Evolutionary conservation across 2,329 filamentous ascomycete genomes (phyloP).

Genomic region (Arthrobotrys sphaeroides): DNA sequence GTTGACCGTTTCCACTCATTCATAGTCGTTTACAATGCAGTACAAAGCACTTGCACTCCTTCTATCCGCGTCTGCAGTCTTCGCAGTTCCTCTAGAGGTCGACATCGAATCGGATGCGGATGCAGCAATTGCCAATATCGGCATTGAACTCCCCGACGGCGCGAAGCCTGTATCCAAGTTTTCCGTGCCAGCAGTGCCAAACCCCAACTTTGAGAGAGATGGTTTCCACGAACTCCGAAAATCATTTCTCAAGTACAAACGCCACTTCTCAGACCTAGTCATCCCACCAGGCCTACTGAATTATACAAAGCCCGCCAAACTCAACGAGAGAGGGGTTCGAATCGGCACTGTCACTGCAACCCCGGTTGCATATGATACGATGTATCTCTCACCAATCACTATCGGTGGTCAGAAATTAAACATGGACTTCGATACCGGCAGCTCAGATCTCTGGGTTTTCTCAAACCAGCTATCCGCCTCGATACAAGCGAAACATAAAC

Average conservation of each 20-base stretch:
- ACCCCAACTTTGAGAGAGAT: constrained; percentile 37
- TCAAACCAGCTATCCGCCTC: constrained; percentile 67
- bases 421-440: constrained; percentile 80
- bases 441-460: constrained; percentile 79
- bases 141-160: background rate
- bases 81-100: constrained; percentile 4
- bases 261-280: constrained; percentile 28
- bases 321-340: constrained; percentile 4
- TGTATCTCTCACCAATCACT: constrained; percentile 75
- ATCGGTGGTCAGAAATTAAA: constrained; percentile 75
- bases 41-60: constrained; percentile 19
- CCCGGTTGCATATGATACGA: constrained; percentile 72
- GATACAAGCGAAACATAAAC: constrained; percentile 65
- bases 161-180: constrained; percentile 1
- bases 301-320: constrained; percentile 28
- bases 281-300: constrained; percentile 38
- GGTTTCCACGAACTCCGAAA: constrained; percentile 45
- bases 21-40: constrained; percentile 18
- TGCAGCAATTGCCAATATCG: background rate
- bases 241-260: constrained; percentile 34
- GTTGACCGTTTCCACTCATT: background rate
- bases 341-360: constrained; percentile 60
- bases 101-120: background rate
- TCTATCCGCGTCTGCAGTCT: constrained; percentile 9
- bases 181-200: constrained; percentile 23